Evolutionary conservation across 768 basidiomycete genomes (phyloP).

Genomic region (Mycena rosella): DNA sequence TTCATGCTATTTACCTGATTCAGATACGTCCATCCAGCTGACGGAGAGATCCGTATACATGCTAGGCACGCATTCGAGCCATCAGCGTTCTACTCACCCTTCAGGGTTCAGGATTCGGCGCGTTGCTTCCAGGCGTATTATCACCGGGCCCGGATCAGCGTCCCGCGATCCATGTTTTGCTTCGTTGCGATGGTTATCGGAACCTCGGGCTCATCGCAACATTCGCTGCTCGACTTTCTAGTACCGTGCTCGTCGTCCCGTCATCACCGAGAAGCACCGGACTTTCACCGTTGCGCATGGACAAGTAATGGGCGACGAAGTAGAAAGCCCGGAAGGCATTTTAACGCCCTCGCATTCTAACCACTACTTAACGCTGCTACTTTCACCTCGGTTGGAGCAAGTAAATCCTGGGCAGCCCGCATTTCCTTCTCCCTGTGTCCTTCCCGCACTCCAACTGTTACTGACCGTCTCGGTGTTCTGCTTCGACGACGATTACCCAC

Average conservation of each 20-base stretch:
- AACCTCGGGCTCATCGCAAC: constrained; percentile 31
- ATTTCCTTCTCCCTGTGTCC: neutral
- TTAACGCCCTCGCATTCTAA: constrained; percentile 2
- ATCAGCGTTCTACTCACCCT: constrained; percentile 11
- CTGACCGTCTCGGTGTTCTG: neutral
- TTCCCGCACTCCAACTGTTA: neutral
- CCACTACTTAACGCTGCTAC: constrained; percentile 9
- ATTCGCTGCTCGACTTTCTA: constrained; percentile 19
- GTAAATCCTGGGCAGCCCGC: neutral
- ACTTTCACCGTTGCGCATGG: constrained; percentile 20
- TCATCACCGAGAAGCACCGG: constrained; percentile 37
- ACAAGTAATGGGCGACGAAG: constrained; percentile 31
- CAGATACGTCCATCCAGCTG: constrained; percentile 13
- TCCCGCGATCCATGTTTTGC: constrained; percentile 27
- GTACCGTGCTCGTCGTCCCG: constrained; percentile 21
- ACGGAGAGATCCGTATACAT: constrained; percentile 24
- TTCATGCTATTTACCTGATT: neutral
- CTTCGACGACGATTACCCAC: neutral
- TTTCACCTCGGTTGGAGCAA: constrained; percentile 1
- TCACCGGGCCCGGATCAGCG: constrained; percentile 25
- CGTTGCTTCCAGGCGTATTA: constrained; percentile 18
- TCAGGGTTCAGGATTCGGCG: constrained; percentile 16
- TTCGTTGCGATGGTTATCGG: constrained; percentile 35
- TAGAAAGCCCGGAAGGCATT: constrained; percentile 22
- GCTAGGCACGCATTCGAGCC: constrained; percentile 20